Evolutionary conservation across 169 alveolate genomes (phyloP).

Genomic region (Babesia caballi): DNA sequence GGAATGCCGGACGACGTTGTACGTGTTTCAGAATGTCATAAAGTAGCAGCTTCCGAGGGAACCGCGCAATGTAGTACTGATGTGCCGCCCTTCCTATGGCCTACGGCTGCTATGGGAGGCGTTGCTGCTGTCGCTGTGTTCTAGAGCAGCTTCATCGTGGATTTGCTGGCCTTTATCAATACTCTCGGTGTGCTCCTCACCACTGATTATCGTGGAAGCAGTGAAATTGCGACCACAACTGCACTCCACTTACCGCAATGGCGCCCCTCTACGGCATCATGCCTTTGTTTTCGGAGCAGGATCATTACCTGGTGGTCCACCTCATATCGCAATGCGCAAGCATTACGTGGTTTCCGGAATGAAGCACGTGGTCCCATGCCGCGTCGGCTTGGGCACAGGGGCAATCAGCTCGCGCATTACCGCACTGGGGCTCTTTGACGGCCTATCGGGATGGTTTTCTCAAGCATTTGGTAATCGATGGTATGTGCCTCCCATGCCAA

Average conservation of each 20-base stretch:
- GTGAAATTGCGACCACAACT: not conserved
- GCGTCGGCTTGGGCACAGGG: not conserved
- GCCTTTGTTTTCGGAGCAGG: not conserved
- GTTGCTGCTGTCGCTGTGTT: not conserved
- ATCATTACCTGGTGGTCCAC: not conserved
- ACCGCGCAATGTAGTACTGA: not conserved
- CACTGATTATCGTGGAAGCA: not conserved
- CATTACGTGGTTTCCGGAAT: not conserved
- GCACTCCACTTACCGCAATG: not conserved
- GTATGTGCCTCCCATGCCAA: conserved; percentile 68
- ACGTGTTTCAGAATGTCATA: too few species aligned
- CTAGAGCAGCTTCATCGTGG: not conserved
- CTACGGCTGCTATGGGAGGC: not conserved
- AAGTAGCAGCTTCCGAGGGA: too few species aligned
- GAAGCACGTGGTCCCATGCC: not conserved
- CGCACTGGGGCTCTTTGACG: conserved; percentile 18
- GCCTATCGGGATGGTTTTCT: conserved; percentile 19
- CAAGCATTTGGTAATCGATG: conserved; percentile 29
- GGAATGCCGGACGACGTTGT: too few species aligned
- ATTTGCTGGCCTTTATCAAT: not conserved
- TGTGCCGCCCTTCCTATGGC: not conserved
- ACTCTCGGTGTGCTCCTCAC: too few species aligned
- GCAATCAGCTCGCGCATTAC: not conserved
- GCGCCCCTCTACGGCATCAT: not conserved
- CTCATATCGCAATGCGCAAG: not conserved